These are phyloP conservation scores for Tricholoma sp. DNA, from an alignment of 768 basidiomycete species.

Conservation along the genomic window DNA sequence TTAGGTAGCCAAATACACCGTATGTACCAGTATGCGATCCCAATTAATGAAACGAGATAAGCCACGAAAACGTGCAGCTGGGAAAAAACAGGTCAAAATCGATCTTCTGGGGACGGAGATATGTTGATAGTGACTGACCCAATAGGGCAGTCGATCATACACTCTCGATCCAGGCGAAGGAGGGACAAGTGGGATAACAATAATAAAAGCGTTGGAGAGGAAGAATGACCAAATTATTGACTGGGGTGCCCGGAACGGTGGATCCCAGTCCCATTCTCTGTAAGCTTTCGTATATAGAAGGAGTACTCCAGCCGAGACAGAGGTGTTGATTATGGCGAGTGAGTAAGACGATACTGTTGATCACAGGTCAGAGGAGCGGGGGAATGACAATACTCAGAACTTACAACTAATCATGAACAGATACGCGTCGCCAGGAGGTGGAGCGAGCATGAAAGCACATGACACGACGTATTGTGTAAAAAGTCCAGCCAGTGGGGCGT, in stretches of 20 bases:
- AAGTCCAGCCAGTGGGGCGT: constrained; percentile 60
- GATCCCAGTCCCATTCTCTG: constrained; percentile 48
- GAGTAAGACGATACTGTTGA: constrained; percentile 54
- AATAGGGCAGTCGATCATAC: constrained; percentile 63
- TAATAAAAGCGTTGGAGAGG: constrained; percentile 59
- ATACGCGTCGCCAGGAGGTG: constrained; percentile 73
- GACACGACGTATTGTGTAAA: constrained; percentile 60
- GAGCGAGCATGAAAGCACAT: constrained; percentile 43
- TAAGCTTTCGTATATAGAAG: constrained; percentile 48
- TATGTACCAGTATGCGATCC: constrained; percentile 53
- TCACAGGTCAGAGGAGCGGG: background rate
- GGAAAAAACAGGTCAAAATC: background rate
- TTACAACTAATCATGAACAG: constrained; percentile 62
- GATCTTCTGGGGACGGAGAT: background rate
- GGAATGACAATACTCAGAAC: constrained; percentile 15
- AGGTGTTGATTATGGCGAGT: constrained; percentile 48
- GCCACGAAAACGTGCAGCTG: constrained; percentile 50
- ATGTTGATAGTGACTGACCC: constrained; percentile 38
- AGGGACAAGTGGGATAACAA: constrained; percentile 59
- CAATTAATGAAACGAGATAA: constrained; percentile 41
- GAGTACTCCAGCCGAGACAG: constrained; percentile 58
- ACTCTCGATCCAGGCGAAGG: constrained; percentile 45
- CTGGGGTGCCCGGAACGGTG: constrained; percentile 58
- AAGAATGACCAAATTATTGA: constrained; percentile 49
- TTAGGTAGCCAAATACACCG: constrained; percentile 47